Conservation (phyloP, 345 rosid genomes). For the Turritis glabra region DNA sequence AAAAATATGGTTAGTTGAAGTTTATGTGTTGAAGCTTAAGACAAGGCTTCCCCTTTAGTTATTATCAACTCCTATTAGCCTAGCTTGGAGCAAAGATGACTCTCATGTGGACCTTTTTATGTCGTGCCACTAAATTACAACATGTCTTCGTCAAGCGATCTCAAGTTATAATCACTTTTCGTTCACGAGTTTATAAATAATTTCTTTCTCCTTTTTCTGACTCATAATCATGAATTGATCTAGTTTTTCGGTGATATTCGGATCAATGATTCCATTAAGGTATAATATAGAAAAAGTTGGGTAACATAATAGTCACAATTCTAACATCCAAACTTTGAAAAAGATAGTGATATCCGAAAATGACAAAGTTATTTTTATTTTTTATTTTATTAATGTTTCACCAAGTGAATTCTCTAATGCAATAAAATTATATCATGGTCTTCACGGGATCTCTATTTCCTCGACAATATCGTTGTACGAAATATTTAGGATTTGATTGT, state of each 20-base stretch:
- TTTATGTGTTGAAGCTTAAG: conserved; percentile 27
- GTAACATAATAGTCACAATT: background rate
- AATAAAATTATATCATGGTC: background rate
- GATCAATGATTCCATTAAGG: background rate
- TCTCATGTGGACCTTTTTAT: conserved; percentile 28
- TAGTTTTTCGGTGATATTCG: background rate
- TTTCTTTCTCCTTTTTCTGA: background rate
- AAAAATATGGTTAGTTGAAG: conserved; percentile 1
- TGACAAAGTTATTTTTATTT: background rate
- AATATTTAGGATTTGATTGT: background rate
- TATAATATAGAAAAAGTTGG: background rate
- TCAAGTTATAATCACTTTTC: conserved; percentile 31
- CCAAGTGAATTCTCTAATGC: background rate
- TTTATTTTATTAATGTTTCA: background rate
- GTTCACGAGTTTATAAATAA: conserved; percentile 16
- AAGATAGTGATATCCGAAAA: background rate
- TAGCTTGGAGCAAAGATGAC: conserved; percentile 32
- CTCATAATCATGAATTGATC: conserved; percentile 4
- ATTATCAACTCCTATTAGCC: conserved; percentile 26
- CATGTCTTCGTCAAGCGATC: conserved; percentile 37
- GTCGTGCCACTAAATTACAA: conserved; percentile 35
- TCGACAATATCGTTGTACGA: background rate
- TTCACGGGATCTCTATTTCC: conserved; percentile 11
- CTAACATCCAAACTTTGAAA: too few species aligned
- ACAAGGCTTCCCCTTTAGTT: conserved; percentile 10